A percentile compares a stretch with the other conserved stretches of the same genome.
These are phyloP conservation scores for Trametes coccinea DNA, from an alignment of 768 basidiomycete genomes.

Conservation along the genomic window DNA sequence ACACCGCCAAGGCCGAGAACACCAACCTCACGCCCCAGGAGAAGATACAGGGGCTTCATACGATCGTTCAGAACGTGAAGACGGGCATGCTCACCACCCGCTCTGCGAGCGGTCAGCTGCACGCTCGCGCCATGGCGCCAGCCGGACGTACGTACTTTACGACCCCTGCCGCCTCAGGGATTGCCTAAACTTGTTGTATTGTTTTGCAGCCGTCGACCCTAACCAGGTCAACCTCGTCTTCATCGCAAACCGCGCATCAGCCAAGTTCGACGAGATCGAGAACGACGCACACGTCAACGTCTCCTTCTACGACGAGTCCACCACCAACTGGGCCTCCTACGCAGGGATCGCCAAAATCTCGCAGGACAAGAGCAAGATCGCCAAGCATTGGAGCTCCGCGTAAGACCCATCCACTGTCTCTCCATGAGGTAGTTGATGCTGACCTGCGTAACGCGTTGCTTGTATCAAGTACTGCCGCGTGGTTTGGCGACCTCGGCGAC, in stretches of 20 bases:
- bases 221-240: slow-evolving; percentile 61
- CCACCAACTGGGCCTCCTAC: slow-evolving; percentile 81
- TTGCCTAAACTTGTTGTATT: background rate
- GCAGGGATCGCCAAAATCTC: slow-evolving; percentile 70
- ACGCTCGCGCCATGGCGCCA: slow-evolving; percentile 81
- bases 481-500: slow-evolving; percentile 87
- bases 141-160: slow-evolving; percentile 50
- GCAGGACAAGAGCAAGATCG: slow-evolving; percentile 62
- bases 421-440: background rate
- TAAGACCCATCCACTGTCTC: slow-evolving; percentile 33
- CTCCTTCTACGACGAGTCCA: slow-evolving; percentile 66
- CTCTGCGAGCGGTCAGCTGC: slow-evolving; percentile 62
- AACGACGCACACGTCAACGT: slow-evolving; percentile 81
- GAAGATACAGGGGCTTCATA: slow-evolving; percentile 71
- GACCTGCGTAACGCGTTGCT: too few relatives aligned
- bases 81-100: slow-evolving; percentile 82
- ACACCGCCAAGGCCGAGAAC: slow-evolving; percentile 65
- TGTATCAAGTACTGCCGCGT: slow-evolving; percentile 57
- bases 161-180: too few relatives aligned
- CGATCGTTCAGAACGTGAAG: slow-evolving; percentile 60
- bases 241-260: slow-evolving; percentile 70
- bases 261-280: slow-evolving; percentile 76
- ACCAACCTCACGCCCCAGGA: slow-evolving; percentile 56
- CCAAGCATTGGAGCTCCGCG: slow-evolving; percentile 59
- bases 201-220: slow-evolving; percentile 41